Evolutionary conservation across 306 rosid genomes (phyloP), one percentile per base, ranked within the genome.

Genomic region (Ormosia emarginata): DNA sequence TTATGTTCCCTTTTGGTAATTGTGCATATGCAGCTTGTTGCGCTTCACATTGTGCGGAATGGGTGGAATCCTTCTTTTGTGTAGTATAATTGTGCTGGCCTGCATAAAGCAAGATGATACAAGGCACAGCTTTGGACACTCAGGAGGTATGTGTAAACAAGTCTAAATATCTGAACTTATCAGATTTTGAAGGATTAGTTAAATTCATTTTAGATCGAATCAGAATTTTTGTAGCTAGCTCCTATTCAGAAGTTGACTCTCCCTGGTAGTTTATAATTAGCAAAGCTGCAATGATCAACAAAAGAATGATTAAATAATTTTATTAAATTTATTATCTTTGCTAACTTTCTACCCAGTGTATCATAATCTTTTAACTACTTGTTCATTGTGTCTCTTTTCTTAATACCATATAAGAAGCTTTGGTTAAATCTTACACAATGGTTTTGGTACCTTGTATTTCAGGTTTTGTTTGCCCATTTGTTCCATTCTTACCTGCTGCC

Each of bases 381-480:
- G 55, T 71, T 61, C n/a, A 57, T 7, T 7, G 34, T 49, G 40
- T 37, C 43, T 63, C 50, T 65, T 63, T 7, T 14, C 34, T 53
- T 65, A 47, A 12, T 74, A 56, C 15, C 36, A 11, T 24, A 7
- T 2, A 61, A 71, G 11, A 44, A 57, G 53, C 57, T 50, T 56
- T 49, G 58, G 37, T 46, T 49, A 74, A 58, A 65, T 82, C 64
- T 82, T 17, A 52, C 33, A 2, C 67, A 12, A 69, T 63, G 50
- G 40, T 70, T 49, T 47, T 67, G 58, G 52, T 11, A 32, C 49
- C 58, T 32, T 82, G 24, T 64, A 75, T 68, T 69, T 70, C 91
- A 92, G 92, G 97, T 81, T 92, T 92, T 80, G 86, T 66, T 71
- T 90, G 97, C 82, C 92, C 97, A 39, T 87, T 84, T 77, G 90